Base-by-base conservation (phyloP, 805 yeast species). In the Candida hungchunana region DNA sequence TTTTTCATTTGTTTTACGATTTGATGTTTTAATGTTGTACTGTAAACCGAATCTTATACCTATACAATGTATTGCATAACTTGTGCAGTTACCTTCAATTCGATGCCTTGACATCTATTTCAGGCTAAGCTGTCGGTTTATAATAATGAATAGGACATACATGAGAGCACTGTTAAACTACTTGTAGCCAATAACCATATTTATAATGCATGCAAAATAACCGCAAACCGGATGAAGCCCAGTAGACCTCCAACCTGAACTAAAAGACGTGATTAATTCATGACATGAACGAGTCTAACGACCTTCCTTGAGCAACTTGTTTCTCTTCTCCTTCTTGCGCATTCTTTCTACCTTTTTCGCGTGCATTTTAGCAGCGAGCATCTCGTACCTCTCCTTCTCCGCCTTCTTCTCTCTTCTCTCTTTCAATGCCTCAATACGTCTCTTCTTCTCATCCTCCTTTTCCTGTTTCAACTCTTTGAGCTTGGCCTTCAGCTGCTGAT, bases 311-410 rank as follows among this genome's bases (percentile, higher is more conserved):
- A 89, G 77, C 53, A 88, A 67, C 66, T 90, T 90, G 67, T 89
- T 90, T 65, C 97, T 80, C 82, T 90, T 90, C 58, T 90, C 98
- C 56, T 82, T 79, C 67, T 82, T 80, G 65, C 83, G 80, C 64
- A 90, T 59, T 63, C 98, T 76, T 46, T 88, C 97, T 26, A 88
- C 84, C 67, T 78, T 83, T 79, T 88, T 89, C 28, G 82, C 82
- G 57, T 87, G 90, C 95, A 90, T 85, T 62, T 82, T 86, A 38
- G 75, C 72, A 10, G 95, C 93, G 56, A 90, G 58, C 55, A 69
- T 69, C 53, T 83, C 95, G 55, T 79, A 85, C 51, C 98, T 75
- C 58, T 90, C 97, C 60, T 77, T 77, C 60, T 90, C 98, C 39
- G 74, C 96, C 67, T 82, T 82, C 59, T 77, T 75, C 50, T 79